Conservation (phyloP, 768 basidiomycete species). For the Lepiota subincarnata region DNA sequence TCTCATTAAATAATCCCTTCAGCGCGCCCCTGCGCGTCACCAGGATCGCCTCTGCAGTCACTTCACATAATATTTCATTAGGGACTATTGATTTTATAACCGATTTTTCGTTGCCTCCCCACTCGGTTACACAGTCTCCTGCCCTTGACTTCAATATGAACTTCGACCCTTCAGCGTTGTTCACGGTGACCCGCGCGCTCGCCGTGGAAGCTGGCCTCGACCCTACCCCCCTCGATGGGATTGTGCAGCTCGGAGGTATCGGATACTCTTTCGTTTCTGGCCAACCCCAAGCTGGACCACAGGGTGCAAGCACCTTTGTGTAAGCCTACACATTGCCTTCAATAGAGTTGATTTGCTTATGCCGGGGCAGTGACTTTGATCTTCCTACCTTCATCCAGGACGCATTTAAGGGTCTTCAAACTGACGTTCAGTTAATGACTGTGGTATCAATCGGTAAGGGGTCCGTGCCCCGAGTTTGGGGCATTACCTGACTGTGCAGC, state of each 20-base stretch:
- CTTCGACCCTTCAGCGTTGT: slow-evolving; percentile 61
- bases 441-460: slow-evolving; percentile 53
- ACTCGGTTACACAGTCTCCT: slow-evolving; percentile 54
- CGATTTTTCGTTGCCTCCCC: slow-evolving; percentile 49
- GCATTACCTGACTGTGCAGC: background rate
- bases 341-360: background rate
- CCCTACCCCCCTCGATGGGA: slow-evolving; percentile 58
- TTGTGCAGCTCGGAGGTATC: slow-evolving; percentile 65
- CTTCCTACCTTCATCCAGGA: slow-evolving; percentile 57
- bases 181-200: slow-evolving; percentile 65
- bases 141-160: slow-evolving; percentile 59
- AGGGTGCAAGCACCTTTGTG: slow-evolving; percentile 50
- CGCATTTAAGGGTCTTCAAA: slow-evolving; percentile 61
- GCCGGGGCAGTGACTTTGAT: slow-evolving; percentile 50
- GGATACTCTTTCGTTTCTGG: slow-evolving; percentile 46
- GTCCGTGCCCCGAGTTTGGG: background rate
- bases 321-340: slow-evolving; percentile 20
- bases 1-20: slow-evolving; percentile 65
- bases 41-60: slow-evolving; percentile 55
- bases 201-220: slow-evolving; percentile 61
- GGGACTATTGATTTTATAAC: slow-evolving; percentile 55
- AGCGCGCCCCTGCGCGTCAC: slow-evolving; percentile 55
- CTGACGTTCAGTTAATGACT: slow-evolving; percentile 55
- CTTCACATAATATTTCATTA: slow-evolving; percentile 55
- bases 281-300: slow-evolving; percentile 25